Base-by-base conservation (phyloP, 163 green algal species). In the Scenedesmus sp. region DNA sequence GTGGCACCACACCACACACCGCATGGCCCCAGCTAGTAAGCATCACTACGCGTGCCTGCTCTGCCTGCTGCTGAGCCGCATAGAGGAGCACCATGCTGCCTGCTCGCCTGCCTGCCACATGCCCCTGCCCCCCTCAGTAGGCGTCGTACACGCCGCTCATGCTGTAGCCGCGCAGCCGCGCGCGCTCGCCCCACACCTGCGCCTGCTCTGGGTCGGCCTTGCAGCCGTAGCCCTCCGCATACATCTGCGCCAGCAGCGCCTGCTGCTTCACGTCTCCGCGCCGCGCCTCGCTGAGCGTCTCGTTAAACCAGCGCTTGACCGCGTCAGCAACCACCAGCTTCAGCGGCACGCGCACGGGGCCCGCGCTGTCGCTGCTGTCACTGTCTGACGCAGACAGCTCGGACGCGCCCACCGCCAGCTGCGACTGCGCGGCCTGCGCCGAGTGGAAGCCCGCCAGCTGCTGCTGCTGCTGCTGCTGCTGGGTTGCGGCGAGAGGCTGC, bases 221-320 rank as follows among this genome's bases (percentile, higher is more conserved):
- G 92, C 96, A 98, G 52, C 97, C 97, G 73, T 99, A 99, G 7
- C 97, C 97, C 90, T 98, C 96, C 7, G 95, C 94, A 84, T 98
- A 95, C 97, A 98, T 98, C 76, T 98, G 94, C 0, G 94, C 94
- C 67, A 98, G 89, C 55, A 98, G 90, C 20, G 95, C 97, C 84
- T 98, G 96, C 90, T 97, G 94, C 93, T 98, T 99, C 87, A 98
- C 93, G 77, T 98, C 97, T 0, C 97, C 97, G 0, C 95, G 92
- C 34, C 95, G 73, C 1, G 97, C 97, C 76, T 98, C 96, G n/a
- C n/a, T 34, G 34, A 95, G 83, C 74, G 97, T 95, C 64, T 99
- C 97, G 16, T 96, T 93, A 94, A 97, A 98, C 97, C 97, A 99
- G 1, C 97, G 95, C 67, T 95, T 94, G 18, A 98, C 94, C 4